phyloP scores from a whole-genome alignment of 116 monocot genomes.

The Zostera marina region DNA sequence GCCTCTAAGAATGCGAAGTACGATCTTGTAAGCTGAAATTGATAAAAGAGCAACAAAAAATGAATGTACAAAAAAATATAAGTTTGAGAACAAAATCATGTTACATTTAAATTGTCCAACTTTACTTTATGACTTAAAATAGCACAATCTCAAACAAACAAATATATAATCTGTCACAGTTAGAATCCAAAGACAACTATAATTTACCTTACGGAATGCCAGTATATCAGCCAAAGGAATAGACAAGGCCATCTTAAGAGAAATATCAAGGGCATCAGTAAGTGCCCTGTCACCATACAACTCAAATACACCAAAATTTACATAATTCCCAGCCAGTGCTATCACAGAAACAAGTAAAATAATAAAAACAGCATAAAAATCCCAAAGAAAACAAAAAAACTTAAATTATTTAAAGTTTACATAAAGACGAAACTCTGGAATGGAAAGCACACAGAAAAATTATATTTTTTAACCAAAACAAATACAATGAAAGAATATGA shows the following conservation, averaged over 20 bases:
- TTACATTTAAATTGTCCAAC: too few relatives aligned
- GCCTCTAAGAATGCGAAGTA: slow-evolving; percentile 86
- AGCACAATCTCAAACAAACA: background rate
- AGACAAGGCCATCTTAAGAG: slow-evolving; percentile 84
- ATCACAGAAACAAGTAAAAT: slow-evolving; percentile 6
- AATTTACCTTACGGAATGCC: slow-evolving; percentile 68
- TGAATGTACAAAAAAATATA: background rate
- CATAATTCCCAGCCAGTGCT: slow-evolving; percentile 94
- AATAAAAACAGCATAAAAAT: background rate
- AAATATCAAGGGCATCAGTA: slow-evolving; percentile 92
- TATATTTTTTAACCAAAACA: too few relatives aligned
- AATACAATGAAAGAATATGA: too few relatives aligned
- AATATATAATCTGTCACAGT: background rate
- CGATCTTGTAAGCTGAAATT: slow-evolving; percentile 73
- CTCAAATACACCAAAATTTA: slow-evolving; percentile 97
- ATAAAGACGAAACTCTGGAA: too few relatives aligned
- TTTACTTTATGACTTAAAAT: too few relatives aligned
- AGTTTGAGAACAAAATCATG: too few relatives aligned
- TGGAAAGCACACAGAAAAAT: too few relatives aligned
- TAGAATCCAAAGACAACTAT: background rate
- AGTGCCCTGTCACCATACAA: slow-evolving; percentile 96
- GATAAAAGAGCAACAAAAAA: background rate
- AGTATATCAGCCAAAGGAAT: slow-evolving; percentile 77
- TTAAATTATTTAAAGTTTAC: background rate
- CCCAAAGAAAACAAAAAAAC: background rate